These are phyloP conservation scores for Vararia minispora DNA, from an alignment of 768 basidiomycete genomes.

Conservation along the genomic window DNA sequence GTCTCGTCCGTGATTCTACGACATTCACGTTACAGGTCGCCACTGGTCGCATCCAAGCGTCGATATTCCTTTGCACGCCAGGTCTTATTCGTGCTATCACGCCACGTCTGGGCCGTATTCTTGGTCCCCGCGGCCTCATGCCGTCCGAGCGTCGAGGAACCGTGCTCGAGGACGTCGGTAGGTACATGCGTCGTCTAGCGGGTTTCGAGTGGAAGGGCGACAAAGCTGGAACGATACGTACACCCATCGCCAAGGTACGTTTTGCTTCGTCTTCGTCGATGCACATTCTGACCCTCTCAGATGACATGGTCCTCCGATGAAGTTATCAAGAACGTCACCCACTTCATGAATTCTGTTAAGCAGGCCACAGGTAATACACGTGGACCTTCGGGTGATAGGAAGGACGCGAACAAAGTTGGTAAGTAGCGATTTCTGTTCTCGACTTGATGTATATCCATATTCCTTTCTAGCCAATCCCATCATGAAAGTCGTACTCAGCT, in stretches of 20 bases:
- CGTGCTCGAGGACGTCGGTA: constrained; percentile 80
- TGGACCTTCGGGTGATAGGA: constrained; percentile 34
- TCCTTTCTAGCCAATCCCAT: constrained; percentile 53
- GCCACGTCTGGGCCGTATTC: constrained; percentile 65
- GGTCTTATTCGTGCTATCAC: constrained; percentile 70
- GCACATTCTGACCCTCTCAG: background rate
- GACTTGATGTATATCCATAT: background rate
- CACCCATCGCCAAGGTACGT: constrained; percentile 67
- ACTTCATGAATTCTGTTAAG: constrained; percentile 67
- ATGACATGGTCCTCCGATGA: constrained; percentile 69
- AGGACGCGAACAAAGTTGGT: constrained; percentile 34
- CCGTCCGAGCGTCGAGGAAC: constrained; percentile 90
- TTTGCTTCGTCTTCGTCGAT: background rate
- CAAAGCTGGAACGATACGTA: constrained; percentile 71
- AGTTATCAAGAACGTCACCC: constrained; percentile 65
- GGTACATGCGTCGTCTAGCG: constrained; percentile 67
- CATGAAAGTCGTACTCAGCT: constrained; percentile 73
- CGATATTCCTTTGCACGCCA: constrained; percentile 77
- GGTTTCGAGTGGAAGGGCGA: constrained; percentile 94
- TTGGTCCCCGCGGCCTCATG: constrained; percentile 89
- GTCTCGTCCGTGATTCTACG: constrained; percentile 3
- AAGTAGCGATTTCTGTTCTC: constrained; percentile 5
- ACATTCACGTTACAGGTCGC: constrained; percentile 41
- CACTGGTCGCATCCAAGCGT: constrained; percentile 62
- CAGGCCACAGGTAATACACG: constrained; percentile 61